Evolutionary conservation across 257 asterid genomes (phyloP).

Genomic region (Petrea volubilis): DNA sequence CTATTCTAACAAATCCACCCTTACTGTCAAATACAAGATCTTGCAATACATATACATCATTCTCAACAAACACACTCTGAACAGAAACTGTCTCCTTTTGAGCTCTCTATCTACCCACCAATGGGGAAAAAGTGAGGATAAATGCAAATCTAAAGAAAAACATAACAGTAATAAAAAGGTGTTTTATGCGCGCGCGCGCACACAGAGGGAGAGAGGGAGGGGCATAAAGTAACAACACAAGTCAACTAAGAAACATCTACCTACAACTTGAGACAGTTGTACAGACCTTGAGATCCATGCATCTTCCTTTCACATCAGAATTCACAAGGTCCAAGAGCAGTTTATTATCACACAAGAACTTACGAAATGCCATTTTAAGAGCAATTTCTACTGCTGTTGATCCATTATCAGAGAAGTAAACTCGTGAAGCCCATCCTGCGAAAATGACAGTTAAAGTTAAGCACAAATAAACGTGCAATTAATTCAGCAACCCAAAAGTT

Average conservation of each 20-base stretch:
- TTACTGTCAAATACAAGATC: too few relatives aligned
- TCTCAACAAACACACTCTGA: too few relatives aligned
- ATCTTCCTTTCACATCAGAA: slow-evolving; percentile 33
- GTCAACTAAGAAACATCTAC: slow-evolving; percentile 5
- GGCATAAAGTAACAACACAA: not conserved
- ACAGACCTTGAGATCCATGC: slow-evolving; percentile 73
- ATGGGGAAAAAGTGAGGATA: slow-evolving; percentile 2
- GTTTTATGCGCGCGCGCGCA: not conserved
- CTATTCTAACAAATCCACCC: too few relatives aligned
- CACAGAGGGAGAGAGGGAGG: not conserved
- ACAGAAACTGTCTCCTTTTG: too few relatives aligned
- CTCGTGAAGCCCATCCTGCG: slow-evolving; percentile 95
- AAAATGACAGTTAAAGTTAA: slow-evolving; percentile 19
- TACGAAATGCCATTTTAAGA: slow-evolving; percentile 96
- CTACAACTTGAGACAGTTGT: not conserved
- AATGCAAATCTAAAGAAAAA: not conserved
- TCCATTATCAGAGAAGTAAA: slow-evolving; percentile 93
- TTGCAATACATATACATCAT: too few relatives aligned
- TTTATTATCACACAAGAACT: slow-evolving; percentile 71
- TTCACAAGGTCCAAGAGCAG: slow-evolving; percentile 38
- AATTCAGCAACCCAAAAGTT: slow-evolving; percentile 10
- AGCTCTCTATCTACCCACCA: slow-evolving; percentile 4
- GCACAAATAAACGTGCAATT: slow-evolving; percentile 18
- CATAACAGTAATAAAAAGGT: not conserved
- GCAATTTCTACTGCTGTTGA: slow-evolving; percentile 98